Evolutionary conservation across 768 basidiomycete species (phyloP).

Genomic region (Auricularia heimuer): DNA sequence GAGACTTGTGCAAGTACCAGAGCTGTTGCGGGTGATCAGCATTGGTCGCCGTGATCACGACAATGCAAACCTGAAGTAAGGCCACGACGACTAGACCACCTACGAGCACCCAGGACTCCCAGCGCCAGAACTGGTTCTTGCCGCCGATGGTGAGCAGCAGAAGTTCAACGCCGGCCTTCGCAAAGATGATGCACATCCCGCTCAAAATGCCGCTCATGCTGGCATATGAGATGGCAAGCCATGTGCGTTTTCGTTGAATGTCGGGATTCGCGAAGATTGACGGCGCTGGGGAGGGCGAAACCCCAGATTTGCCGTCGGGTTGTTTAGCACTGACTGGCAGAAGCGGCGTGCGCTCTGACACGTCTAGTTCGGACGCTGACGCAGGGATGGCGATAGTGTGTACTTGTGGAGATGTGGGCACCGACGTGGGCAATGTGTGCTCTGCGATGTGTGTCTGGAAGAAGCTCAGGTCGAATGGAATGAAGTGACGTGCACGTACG

Average conservation of each 20-base stretch:
- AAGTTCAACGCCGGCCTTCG: constrained; percentile 88
- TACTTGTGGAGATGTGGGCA: not conserved
- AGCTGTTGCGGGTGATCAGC: constrained; percentile 21
- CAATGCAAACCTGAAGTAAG: constrained; percentile 45
- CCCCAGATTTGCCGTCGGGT: not conserved
- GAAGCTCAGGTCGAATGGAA: not conserved
- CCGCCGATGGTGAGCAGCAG: constrained; percentile 68
- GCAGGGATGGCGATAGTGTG: constrained; percentile 5
- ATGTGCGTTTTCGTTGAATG: constrained; percentile 38
- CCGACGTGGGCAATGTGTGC: constrained; percentile 35
- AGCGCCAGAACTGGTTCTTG: constrained; percentile 72
- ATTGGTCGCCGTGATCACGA: constrained; percentile 12
- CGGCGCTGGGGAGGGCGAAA: constrained; percentile 6
- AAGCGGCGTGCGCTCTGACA: constrained; percentile 48
- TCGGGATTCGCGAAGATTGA: constrained; percentile 19
- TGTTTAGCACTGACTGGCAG: constrained; percentile 21
- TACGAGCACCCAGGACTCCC: constrained; percentile 77
- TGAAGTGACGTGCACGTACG: constrained; percentile 34
- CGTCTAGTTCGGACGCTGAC: constrained; percentile 12
- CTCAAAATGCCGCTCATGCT: constrained; percentile 81
- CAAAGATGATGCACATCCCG: constrained; percentile 87
- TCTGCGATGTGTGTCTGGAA: constrained; percentile 64
- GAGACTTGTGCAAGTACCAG: constrained; percentile 73
- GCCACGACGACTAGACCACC: constrained; percentile 64
- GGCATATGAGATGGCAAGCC: constrained; percentile 76